phyloP scores from a whole-genome alignment of 1,284 basidiomycete species.

The Wolfiporia cocos region DNA sequence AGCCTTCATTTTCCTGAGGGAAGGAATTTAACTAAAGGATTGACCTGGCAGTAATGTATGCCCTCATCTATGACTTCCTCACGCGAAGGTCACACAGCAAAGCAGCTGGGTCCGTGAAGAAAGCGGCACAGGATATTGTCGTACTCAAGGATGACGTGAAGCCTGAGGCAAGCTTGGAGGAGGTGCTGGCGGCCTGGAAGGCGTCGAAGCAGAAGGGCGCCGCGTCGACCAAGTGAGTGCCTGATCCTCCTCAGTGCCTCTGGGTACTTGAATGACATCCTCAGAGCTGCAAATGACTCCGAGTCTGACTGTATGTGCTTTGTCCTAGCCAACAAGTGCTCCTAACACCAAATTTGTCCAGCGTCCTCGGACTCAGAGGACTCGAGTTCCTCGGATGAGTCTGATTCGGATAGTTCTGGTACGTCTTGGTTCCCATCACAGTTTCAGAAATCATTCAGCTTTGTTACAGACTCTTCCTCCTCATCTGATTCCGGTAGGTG shows the following conservation, averaged over 20 bases:
- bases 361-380: conserved; percentile 3
- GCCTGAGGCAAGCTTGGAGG: conserved; percentile 48
- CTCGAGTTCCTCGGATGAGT: conserved; percentile 2
- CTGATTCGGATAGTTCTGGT: conserved; percentile 2
- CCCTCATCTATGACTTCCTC: conserved; percentile 69
- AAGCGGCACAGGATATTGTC: conserved; percentile 55
- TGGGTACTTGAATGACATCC: no score
- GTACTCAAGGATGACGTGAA: conserved; percentile 47
- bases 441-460: background rate
- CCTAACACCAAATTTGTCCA: background rate
- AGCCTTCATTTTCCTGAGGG: no score
- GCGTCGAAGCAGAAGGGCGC: conserved; percentile 23
- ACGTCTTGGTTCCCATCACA: background rate
- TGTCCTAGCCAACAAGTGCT: no score
- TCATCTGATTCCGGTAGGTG: conserved; percentile 10
- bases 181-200: conserved; percentile 61
- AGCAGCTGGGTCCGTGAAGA: conserved; percentile 47
- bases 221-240: no score
- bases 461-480: conserved; percentile 4
- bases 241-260: no score
- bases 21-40: no score
- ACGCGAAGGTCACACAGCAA: conserved; percentile 54
- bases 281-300: no score
- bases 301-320: conserved; percentile 11
- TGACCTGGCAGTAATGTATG: conserved; percentile 63